Conservation (phyloP, 2,329 filamentous ascomycete species). For the Fusarium succisae region DNA sequence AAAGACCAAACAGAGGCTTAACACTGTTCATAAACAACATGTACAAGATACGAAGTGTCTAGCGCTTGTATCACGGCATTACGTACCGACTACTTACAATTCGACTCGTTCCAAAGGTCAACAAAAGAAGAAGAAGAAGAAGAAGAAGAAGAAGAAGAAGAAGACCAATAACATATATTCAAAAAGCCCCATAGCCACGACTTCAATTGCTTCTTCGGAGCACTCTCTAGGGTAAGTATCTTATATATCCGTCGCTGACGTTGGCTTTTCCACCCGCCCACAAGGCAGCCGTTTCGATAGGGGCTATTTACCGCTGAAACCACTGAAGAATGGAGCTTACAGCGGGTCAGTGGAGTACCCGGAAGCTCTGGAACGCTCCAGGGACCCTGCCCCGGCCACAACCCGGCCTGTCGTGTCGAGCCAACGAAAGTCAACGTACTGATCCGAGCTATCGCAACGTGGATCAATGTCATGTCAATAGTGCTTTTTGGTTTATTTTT, state of each 20-base stretch:
- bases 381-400: conserved; percentile 3
- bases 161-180: neutral
- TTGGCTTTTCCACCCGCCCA: neutral
- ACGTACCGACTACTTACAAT: neutral
- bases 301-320: conserved; percentile 9
- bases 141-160: neutral
- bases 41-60: neutral
- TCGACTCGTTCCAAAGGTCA: neutral
- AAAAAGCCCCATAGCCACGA: neutral
- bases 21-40: neutral
- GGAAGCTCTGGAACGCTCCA: conserved; percentile 1
- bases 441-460: conserved; percentile 38
- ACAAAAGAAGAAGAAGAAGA: neutral
- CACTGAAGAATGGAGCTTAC: neutral
- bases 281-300: conserved; percentile 3
- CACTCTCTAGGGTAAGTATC: conserved; percentile 9
- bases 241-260: neutral
- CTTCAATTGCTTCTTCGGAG: neutral
- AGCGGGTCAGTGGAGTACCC: conserved; percentile 2
- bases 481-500: conserved; percentile 23
- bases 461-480: conserved; percentile 33
- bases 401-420: conserved; percentile 10
- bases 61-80: too few relatives aligned
- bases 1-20: neutral
- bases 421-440: conserved; percentile 29